phyloP scores from a whole-genome alignment of 352 stramenopile genomes.

The Phytophthora aleatoria region DNA sequence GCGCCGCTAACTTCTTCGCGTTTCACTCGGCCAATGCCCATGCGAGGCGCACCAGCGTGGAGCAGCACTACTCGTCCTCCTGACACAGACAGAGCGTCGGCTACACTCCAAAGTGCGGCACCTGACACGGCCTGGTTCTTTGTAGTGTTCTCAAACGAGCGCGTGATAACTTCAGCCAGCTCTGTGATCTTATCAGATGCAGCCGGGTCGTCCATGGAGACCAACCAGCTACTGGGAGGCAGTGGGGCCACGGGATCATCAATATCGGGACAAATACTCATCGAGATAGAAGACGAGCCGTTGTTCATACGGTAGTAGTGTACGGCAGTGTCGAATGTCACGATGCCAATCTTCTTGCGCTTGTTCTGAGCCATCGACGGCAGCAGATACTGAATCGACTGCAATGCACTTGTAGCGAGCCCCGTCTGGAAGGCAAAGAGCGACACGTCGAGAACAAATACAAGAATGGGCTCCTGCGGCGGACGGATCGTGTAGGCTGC shows the following conservation, averaged over 20 bases:
- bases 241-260: constrained; percentile 80
- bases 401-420: constrained; percentile 59
- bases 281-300: constrained; percentile 61
- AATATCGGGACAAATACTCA: constrained; percentile 80
- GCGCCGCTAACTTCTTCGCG: constrained; percentile 77
- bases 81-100: constrained; percentile 64
- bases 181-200: constrained; percentile 73
- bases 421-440: constrained; percentile 83
- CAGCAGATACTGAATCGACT: constrained; percentile 83
- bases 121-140: constrained; percentile 84
- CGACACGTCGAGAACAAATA: constrained; percentile 90
- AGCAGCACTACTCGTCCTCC: constrained; percentile 79
- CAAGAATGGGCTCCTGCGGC: constrained; percentile 85
- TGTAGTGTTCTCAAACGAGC: constrained; percentile 67
- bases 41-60: constrained; percentile 71
- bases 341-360: constrained; percentile 88
- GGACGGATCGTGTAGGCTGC: constrained; percentile 82
- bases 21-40: constrained; percentile 80
- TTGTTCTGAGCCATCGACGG: constrained; percentile 78
- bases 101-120: constrained; percentile 77
- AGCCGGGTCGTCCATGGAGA: constrained; percentile 82
- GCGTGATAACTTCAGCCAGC: constrained; percentile 70
- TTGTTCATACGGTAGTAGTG: constrained; percentile 89
- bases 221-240: constrained; percentile 76
- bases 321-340: constrained; percentile 84